Evolutionary conservation across 1,139 yeast genomes (phyloP).

Genomic region (Pichia norvegensis): DNA sequence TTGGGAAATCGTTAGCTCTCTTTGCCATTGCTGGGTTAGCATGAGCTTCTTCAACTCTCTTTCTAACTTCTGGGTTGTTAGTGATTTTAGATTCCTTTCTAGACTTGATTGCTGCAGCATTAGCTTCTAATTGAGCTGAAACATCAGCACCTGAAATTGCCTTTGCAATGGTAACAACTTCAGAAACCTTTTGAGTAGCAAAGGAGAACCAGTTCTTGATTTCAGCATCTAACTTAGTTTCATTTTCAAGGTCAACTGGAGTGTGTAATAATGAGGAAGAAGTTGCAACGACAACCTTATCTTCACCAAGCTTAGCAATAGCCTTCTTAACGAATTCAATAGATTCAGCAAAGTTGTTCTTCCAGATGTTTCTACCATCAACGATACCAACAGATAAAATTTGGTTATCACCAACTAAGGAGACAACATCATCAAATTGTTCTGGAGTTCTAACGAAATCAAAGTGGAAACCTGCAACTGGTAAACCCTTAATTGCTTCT

Average conservation of each 20-base stretch:
- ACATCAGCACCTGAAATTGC: slow-evolving; percentile 77
- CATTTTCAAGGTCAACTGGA: slow-evolving; percentile 91
- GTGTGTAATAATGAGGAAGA: slow-evolving; percentile 90
- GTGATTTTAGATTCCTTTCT: slow-evolving; percentile 85
- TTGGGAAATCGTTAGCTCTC: slow-evolving; percentile 81
- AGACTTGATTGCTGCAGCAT: slow-evolving; percentile 78
- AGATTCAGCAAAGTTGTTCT: slow-evolving; percentile 87
- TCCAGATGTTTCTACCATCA: slow-evolving; percentile 99
- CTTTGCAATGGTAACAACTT: slow-evolving; percentile 88
- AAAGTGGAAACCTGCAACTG: slow-evolving; percentile 93
- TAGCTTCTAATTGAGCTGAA: slow-evolving; percentile 61
- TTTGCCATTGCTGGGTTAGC: slow-evolving; percentile 63
- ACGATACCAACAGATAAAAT: slow-evolving; percentile 91
- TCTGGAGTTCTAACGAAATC: slow-evolving; percentile 96
- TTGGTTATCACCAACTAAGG: slow-evolving; percentile 60
- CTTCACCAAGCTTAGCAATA: slow-evolving; percentile 74
- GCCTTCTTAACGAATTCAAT: slow-evolving; percentile 75
- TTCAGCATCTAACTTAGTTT: slow-evolving; percentile 81
- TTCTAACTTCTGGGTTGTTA: slow-evolving; percentile 83
- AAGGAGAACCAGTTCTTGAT: slow-evolving; percentile 98
- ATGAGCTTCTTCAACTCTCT: slow-evolving; percentile 68
- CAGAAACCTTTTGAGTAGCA: slow-evolving; percentile 91
- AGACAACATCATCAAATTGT: slow-evolving; percentile 79
- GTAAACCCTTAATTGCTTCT: slow-evolving; percentile 76
- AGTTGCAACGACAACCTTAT: slow-evolving; percentile 87